phyloP scores from a whole-genome alignment of 106 monocot genomes.

The Hemerocallis citrina region DNA sequence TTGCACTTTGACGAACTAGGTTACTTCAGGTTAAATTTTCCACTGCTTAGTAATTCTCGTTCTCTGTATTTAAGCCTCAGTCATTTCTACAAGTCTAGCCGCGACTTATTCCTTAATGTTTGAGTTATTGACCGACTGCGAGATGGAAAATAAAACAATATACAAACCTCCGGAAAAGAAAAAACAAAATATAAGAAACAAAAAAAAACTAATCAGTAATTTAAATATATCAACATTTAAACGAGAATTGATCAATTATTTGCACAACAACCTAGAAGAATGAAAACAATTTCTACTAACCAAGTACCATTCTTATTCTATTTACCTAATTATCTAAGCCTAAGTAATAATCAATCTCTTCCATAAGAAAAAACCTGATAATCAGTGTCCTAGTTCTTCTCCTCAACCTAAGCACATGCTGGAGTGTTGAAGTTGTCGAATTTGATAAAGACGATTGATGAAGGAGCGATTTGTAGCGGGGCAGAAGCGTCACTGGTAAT shows the following conservation, averaged over 20 bases:
- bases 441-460: conserved; percentile 34
- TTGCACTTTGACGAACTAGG: background rate
- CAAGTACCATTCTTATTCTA: background rate
- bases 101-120: too few relatives aligned
- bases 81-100: too few relatives aligned
- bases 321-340: background rate
- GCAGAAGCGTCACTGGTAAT: background rate
- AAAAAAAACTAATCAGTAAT: background rate
- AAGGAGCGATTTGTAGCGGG: conserved; percentile 15
- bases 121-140: too few relatives aligned
- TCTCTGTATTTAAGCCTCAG: too few relatives aligned
- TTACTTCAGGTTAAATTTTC: background rate
- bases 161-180: too few relatives aligned
- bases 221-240: too few relatives aligned
- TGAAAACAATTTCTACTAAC: background rate
- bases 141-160: background rate
- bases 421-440: conserved; percentile 35
- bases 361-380: background rate
- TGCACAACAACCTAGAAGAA: background rate
- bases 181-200: background rate
- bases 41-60: too few relatives aligned
- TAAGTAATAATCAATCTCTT: too few relatives aligned
- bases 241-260: too few relatives aligned
- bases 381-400: background rate
- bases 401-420: conserved; percentile 32